Evolutionary conservation across 2,329 filamentous ascomycete genomes (phyloP), one percentile per base, ranked within the genome.

Genomic region (Catunica adiposa): DNA sequence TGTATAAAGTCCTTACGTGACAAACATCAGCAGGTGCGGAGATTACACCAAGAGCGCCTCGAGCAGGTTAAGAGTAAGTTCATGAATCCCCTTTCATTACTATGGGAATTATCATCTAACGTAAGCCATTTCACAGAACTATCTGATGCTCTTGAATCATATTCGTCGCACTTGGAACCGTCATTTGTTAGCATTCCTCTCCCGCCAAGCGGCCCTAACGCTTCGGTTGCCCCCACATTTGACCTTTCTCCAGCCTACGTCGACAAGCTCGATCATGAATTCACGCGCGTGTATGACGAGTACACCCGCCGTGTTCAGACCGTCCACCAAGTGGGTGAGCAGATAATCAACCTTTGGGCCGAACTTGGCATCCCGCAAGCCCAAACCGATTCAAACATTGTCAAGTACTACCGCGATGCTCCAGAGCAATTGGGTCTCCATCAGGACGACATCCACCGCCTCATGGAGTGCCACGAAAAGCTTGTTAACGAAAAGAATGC

Each of bases 341-440:
- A 92, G 59, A 90, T 95, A 58, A 92, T 98, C 63, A 85, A 88
- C 62, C 77, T 98, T 0, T 98, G 92, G 89, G 90, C 87, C 0
- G 92, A 98, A 68, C 79, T 98, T 8, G 92, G 92, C 46, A 94
- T 86, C 1, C 89, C 92, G 0, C 89, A 96, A 66, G 87, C 86
- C 26, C 90, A 97, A 66, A 94, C 90, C 15, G 92, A 98, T 64
- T 78, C 76, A 57, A 75, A 79, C 20, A 94, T 98, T 60, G 84
- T 98, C 59, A 85, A 96, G 67, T 82, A 85, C 67, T 90, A 94
- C 66, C 83, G 87, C 59, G 87, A 96, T 58, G 78, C 89, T 3
- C 92, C 92, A 0, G 92, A 98, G 67, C 90, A 97, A 68, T 78
- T 98, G 26, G 92, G 94, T 7, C 74, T 98, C 31, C 90, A 95